Evolutionary conservation across 2,329 filamentous ascomycete species (phyloP).

Genomic region (Penicillium vulpinum): DNA sequence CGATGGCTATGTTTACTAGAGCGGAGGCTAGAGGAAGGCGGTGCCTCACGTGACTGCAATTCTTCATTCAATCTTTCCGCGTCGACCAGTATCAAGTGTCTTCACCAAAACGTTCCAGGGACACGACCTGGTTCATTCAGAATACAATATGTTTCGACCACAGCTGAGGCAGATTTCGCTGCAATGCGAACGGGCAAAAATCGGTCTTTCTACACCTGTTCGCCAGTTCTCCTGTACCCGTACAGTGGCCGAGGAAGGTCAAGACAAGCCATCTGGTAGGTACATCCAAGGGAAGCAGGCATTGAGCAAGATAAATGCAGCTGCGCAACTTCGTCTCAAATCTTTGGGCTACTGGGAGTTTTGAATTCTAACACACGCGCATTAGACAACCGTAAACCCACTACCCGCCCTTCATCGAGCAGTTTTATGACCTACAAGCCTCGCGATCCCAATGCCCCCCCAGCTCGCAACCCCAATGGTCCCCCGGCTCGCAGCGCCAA

Average conservation of each 20-base stretch:
- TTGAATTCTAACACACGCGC: not conserved
- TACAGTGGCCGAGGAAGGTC: constrained; percentile 17
- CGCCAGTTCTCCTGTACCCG: constrained; percentile 32
- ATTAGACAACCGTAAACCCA: constrained; percentile 9
- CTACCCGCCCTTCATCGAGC: constrained; percentile 2
- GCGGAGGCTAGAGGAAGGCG: not conserved
- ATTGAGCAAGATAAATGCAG: not conserved
- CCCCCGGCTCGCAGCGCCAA: constrained; percentile 16
- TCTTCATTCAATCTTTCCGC: constrained; percentile 8
- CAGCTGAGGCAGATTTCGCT: constrained; percentile 23
- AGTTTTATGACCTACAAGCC: not conserved
- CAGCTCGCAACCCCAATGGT: constrained; percentile 15
- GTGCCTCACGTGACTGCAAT: constrained; percentile 18
- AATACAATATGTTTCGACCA: constrained; percentile 31
- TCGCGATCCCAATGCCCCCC: constrained; percentile 20
- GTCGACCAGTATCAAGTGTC: not conserved
- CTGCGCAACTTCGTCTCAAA: not conserved
- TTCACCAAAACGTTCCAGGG: not conserved
- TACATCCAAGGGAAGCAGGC: constrained; percentile 5
- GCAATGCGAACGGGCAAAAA: constrained; percentile 13
- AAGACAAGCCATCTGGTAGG: constrained; percentile 27
- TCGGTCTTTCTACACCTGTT: constrained; percentile 14
- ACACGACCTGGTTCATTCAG: not conserved
- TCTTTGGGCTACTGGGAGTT: not conserved
- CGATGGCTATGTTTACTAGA: not conserved